A percentile compares a stretch with the other conserved stretches of the same genome.
Conservation (phyloP, 805 yeast species). For the Spathaspora sp. region DNA sequence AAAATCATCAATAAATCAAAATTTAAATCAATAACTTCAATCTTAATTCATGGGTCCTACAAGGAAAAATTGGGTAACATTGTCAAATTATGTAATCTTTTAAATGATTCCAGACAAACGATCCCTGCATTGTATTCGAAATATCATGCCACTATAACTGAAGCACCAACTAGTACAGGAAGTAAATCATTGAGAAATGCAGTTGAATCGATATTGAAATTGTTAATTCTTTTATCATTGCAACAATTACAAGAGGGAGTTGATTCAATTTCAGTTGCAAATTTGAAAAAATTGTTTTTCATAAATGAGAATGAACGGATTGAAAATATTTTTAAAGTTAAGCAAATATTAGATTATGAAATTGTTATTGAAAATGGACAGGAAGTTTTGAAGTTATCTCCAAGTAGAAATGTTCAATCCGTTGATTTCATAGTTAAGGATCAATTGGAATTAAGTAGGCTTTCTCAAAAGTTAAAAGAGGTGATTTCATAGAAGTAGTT, state of each 20-base stretch:
- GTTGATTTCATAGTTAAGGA: neutral
- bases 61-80: slow-evolving; percentile 24
- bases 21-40: slow-evolving; percentile 15
- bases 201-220: slow-evolving; percentile 3
- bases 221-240: slow-evolving; percentile 6
- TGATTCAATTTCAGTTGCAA: neutral
- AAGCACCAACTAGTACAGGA: neutral
- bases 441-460: neutral
- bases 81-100: slow-evolving; percentile 15
- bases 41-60: slow-evolving; percentile 24
- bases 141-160: neutral
- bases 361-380: neutral
- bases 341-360: slow-evolving; percentile 1
- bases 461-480: neutral
- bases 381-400: neutral
- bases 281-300: neutral
- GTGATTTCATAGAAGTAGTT: neutral
- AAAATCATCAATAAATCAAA: neutral
- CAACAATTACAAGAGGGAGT: neutral
- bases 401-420: neutral
- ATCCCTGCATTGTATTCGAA: neutral
- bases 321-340: slow-evolving; percentile 1
- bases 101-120: slow-evolving; percentile 3
- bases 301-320: neutral
- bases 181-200: neutral